Evolutionary conservation across 2,329 filamentous ascomycete genomes (phyloP).

Genomic region (Elsinoe batatas): DNA sequence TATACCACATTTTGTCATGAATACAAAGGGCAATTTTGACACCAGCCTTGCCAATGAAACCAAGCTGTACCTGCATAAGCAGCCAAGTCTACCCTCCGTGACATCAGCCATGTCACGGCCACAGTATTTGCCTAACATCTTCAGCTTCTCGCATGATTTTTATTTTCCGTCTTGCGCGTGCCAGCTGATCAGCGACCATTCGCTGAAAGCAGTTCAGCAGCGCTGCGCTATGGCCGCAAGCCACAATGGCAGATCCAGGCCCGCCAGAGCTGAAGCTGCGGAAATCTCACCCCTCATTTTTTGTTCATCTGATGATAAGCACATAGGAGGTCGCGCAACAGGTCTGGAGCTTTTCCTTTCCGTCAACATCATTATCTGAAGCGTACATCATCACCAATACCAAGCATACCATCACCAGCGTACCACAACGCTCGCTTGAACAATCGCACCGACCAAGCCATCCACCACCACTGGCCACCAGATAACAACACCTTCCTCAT

Average conservation of each 20-base stretch:
- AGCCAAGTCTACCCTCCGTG: neutral
- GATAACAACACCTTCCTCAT: neutral
- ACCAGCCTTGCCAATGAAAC: conserved; percentile 1
- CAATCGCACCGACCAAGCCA: too few relatives aligned
- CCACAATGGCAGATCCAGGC: neutral
- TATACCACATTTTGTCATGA: neutral
- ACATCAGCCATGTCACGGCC: neutral
- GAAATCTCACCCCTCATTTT: conserved; percentile 4
- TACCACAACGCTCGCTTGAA: neutral
- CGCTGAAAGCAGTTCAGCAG: neutral
- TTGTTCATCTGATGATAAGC: neutral
- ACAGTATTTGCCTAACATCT: neutral
- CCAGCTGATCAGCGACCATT: neutral
- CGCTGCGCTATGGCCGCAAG: conserved; percentile 1
- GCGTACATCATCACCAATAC: neutral
- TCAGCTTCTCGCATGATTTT: neutral
- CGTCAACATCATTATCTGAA: neutral
- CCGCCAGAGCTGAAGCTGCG: neutral
- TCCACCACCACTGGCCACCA: too few relatives aligned
- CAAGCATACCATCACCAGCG: neutral
- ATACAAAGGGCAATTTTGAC: neutral
- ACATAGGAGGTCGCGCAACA: neutral
- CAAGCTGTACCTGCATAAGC: neutral
- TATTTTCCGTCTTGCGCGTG: neutral
- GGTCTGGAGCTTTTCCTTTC: neutral